Base-by-base conservation (phyloP, 495 filamentous ascomycete species). In the Sporormia fimetaria region DNA sequence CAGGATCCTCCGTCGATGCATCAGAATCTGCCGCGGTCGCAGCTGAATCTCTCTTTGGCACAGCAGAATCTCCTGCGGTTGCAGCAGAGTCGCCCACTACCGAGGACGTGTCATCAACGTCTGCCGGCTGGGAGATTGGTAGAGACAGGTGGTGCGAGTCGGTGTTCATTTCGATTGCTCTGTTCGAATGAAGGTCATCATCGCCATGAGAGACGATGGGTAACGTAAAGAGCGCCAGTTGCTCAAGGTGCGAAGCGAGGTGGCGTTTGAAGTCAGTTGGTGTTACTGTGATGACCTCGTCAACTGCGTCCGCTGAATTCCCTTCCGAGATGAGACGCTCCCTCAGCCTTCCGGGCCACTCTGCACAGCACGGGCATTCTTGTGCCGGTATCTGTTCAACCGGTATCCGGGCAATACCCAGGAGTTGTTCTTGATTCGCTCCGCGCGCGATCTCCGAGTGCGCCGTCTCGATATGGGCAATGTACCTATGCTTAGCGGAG, bases 351-450 rank as follows among this genome's bases (percentile, higher is more conserved):
- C 36, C 29, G 7, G 23, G 22, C 29, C 30, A 48, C 0, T 41
- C 30, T 3, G 25, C 27, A 28, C 44, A 48, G 44, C 21, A 48
- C n/a, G 44, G 44, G 25, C 44, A 48, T 7, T 41, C 37, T 14
- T 3, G 5, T 17, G 44, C 29, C 7, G 44, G 37, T 21, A 48
- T 48, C 20, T 29, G 15, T 0, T 34, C 3, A 8, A 48, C 27
- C 9, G 44, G 28, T 24, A 36, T 32, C 24, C 21, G 37, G 18
- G 22, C 37, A 30, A 41, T 17, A 18, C 42, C 22, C 10, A 29
- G 2, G n/a, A 38, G 2, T 4, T 7, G 21, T 30, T 36, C 9
- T n/a, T 46, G 25, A 1, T 23, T 21, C 1, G 26, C 34, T 3
- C 15, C 18, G 11, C 23, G 5, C 3, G 27, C 16, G 10, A 46